These are phyloP conservation scores for Ganoderma sp. DNA, from an alignment of 1,284 basidiomycete genomes.

Conservation along the genomic window DNA sequence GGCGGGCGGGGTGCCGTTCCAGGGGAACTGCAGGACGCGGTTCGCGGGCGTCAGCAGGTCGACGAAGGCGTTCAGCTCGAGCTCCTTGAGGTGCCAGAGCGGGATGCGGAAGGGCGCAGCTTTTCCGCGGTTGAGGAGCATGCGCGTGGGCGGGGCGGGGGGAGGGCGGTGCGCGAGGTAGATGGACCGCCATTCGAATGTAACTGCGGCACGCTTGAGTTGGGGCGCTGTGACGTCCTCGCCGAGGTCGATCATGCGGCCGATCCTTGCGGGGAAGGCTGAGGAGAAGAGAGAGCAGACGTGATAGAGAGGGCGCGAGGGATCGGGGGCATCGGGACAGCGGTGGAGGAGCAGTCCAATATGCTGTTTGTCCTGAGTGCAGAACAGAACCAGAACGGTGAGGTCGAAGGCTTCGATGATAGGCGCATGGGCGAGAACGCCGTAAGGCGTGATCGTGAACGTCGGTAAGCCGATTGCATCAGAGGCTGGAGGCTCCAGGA, in stretches of 20 bases:
- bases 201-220: not conserved
- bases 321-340: not conserved
- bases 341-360: not conserved
- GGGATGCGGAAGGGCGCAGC: not conserved
- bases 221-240: not conserved
- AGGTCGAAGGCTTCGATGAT: not conserved
- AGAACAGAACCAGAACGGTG: not conserved
- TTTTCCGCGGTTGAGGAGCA: constrained; percentile 3
- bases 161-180: constrained; percentile 4
- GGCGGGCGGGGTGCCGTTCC: constrained; percentile 2
- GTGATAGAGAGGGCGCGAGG: not conserved
- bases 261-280: not conserved
- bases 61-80: not conserved
- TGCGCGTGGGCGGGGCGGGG: not conserved
- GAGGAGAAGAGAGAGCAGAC: not conserved
- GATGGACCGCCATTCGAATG: not conserved
- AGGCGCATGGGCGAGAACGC: not conserved
- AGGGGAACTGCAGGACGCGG: not conserved
- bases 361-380: not conserved
- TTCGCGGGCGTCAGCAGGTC: not conserved
- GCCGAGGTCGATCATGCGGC: constrained; percentile 1
- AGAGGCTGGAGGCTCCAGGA: not conserved
- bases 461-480: not conserved
- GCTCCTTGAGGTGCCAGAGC: not conserved
- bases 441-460: not conserved